Evolutionary conservation across 2,329 filamentous ascomycete genomes (phyloP).

Genomic region (Microsporum ferrugineum): DNA sequence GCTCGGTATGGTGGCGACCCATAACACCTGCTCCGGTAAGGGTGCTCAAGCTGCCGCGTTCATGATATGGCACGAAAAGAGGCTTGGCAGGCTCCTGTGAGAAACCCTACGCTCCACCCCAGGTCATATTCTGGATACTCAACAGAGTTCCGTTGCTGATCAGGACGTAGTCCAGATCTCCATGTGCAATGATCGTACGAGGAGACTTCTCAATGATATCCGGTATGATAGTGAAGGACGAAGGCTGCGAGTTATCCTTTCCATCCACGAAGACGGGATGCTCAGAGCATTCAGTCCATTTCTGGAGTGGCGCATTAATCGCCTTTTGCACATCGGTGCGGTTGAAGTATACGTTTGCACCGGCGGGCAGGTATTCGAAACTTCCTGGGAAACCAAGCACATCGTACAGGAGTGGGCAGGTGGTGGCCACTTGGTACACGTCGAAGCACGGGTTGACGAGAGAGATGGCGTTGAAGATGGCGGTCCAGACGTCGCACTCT

Average conservation of each 20-base stretch:
- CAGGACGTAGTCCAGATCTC: conserved; percentile 57
- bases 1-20: conserved; percentile 60
- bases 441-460: conserved; percentile 67
- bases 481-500: conserved; percentile 48
- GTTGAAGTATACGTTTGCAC: conserved; percentile 57
- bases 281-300: conserved; percentile 48
- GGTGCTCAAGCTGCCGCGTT: conserved; percentile 34
- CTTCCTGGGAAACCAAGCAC: conserved; percentile 58
- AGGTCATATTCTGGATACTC: conserved; percentile 71
- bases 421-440: conserved; percentile 60
- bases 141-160: conserved; percentile 58
- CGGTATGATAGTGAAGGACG: conserved; percentile 50
- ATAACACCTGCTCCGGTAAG: conserved; percentile 54
- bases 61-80: conserved; percentile 58
- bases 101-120: conserved; percentile 61
- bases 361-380: conserved; percentile 51
- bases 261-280: conserved; percentile 37
- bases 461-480: conserved; percentile 44
- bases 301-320: conserved; percentile 49
- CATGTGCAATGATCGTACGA: conserved; percentile 64
- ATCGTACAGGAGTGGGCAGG: conserved; percentile 60
- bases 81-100: conserved; percentile 47
- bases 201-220: conserved; percentile 61
- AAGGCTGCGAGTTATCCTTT: conserved; percentile 37
- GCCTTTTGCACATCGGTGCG: conserved; percentile 57